Conservation (phyloP, 139 green algal species). For the Chlorella sorokiniana region DNA sequence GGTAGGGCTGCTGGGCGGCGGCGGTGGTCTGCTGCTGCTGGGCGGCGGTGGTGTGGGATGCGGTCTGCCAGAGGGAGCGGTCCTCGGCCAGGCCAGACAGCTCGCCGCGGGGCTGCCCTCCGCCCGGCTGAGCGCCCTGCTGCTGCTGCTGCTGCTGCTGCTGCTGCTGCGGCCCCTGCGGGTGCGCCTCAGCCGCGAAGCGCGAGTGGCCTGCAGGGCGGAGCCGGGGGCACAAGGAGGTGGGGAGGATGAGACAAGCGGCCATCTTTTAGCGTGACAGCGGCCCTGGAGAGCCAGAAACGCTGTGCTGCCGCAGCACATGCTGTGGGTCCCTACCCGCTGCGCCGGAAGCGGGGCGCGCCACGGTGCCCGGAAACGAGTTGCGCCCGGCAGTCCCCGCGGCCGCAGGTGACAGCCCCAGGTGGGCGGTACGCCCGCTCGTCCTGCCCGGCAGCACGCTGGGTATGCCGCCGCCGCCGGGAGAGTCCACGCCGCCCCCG, state of each 20-base stretch:
- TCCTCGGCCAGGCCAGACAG: conserved; percentile 1
- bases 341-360: not conserved
- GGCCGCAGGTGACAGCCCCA: conserved; percentile 21
- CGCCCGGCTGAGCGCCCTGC: not conserved
- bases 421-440: not conserved
- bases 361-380: not conserved
- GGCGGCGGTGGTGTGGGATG: not conserved
- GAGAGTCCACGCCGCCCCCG: not conserved
- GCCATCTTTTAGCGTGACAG: too few species aligned
- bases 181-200: conserved; percentile 35
- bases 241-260: too few species aligned
- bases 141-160: conserved; percentile 7
- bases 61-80: not conserved
- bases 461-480: not conserved
- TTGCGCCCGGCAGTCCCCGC: not conserved
- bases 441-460: not conserved
- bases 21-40: not conserved
- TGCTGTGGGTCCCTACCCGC: too few species aligned
- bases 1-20: not conserved
- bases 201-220: not conserved
- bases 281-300: too few species aligned
- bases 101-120: too few species aligned
- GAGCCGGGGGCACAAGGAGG: not conserved
- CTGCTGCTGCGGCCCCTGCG: not conserved
- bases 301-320: too few species aligned